Base-by-base conservation (phyloP, 139 green algal species). In the Ettlia oleoabundans region DNA sequence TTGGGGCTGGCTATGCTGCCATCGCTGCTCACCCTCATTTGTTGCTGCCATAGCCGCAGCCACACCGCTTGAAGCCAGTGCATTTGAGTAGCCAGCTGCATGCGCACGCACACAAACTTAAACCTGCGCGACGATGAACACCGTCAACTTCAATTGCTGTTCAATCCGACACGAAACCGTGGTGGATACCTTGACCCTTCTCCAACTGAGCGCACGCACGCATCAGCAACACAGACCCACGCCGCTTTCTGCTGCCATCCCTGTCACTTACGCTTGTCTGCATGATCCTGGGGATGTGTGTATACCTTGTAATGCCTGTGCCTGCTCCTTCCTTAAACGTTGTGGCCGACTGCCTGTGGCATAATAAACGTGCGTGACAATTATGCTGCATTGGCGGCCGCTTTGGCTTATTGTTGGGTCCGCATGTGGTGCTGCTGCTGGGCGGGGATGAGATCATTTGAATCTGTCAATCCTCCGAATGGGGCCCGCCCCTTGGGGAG, bases 141-240 rank as follows among this genome's bases (percentile, higher is more conserved):
- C 22, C 74, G n/a, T 28, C 58, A 80, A 68, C 41, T 70, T 66
- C 61, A 87, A 87, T 84, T 87, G 82, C 82, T 87, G 82, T 87
- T 87, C 82, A 87, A 87, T 87, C 82, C 82, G 82, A 87, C 82
- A 55, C 41, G 72, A 43, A 28, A 84, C 26, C 63, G 73, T 87
- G 82, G 82, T 51, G 80, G 69, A 87, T 61, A 82, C 30, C 33
- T 53, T 22, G 51, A 87, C 62, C 79, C 79, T 86, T 87, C 83
- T 76, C 76, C 76, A 81, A 66, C 83, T 84, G 76, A 84, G 82
- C 82, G 82, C 73, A 35, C n/a, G n/a, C n/a, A n/a, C n/a, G n/a
- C n/a, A n/a, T n/a, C n/a, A n/a, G n/a, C n/a, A n/a, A n/a, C n/a
- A n/a, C n/a, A n/a, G n/a, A n/a, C n/a, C n/a, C n/a, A 18, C 37